phyloP scores from a whole-genome alignment of 2,329 filamentous ascomycete species.

The Talaromyces sp. region DNA sequence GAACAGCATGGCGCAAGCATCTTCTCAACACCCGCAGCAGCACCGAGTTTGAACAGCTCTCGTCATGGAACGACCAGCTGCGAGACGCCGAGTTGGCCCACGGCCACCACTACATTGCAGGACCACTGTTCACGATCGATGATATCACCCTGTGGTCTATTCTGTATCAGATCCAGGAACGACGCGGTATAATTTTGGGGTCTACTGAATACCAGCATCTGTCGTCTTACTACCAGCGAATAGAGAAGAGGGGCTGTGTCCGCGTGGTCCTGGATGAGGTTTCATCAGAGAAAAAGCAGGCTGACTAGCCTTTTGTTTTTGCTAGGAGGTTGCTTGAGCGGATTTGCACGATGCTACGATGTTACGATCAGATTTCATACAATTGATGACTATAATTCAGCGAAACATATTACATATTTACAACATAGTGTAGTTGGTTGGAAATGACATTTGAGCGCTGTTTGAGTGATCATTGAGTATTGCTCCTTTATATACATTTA shows the following conservation, averaged over 20 bases:
- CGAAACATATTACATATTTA: neutral
- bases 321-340: neutral
- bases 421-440: neutral
- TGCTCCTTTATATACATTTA: neutral
- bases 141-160: constrained; percentile 43
- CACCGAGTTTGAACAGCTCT: constrained; percentile 16
- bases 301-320: neutral
- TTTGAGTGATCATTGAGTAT: neutral
- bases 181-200: constrained; percentile 17
- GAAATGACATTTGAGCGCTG: neutral
- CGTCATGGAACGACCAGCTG: constrained; percentile 29
- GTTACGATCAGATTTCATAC: neutral
- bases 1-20: constrained; percentile 25
- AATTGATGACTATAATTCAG: neutral
- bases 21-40: constrained; percentile 7
- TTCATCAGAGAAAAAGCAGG: neutral
- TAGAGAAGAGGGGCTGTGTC: constrained; percentile 34
- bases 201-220: constrained; percentile 26
- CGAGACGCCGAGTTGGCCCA: constrained; percentile 6
- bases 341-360: neutral
- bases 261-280: constrained; percentile 15
- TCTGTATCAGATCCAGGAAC: constrained; percentile 31
- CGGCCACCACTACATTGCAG: constrained; percentile 30
- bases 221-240: constrained; percentile 32
- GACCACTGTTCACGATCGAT: constrained; percentile 32